A percentile compares a stretch with the other conserved stretches of the same genome.
Evolutionary conservation across 768 basidiomycete genomes (phyloP).

Genomic region (Leccinum variicolor): DNA sequence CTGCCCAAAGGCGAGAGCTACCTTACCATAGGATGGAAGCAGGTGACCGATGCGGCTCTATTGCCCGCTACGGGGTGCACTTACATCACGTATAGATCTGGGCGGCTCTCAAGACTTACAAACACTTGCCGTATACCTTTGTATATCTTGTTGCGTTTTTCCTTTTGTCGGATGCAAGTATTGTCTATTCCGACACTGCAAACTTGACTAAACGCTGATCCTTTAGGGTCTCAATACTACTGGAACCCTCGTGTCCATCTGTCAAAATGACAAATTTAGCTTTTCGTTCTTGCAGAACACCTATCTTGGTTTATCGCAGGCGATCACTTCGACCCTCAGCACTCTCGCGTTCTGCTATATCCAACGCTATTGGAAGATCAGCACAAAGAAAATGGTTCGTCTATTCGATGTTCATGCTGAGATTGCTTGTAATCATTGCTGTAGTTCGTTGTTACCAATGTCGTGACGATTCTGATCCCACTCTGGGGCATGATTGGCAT

Average conservation of each 20-base stretch:
- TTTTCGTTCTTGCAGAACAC: slow-evolving; percentile 84
- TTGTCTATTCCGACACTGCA: not conserved
- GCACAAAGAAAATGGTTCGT: slow-evolving; percentile 76
- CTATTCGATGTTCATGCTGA: not conserved
- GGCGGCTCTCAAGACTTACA: slow-evolving; percentile 71
- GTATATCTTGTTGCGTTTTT: slow-evolving; percentile 75
- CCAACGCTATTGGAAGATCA: slow-evolving; percentile 73
- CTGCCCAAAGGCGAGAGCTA: slow-evolving; percentile 77
- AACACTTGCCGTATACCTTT: slow-evolving; percentile 77
- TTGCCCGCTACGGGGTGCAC: not conserved
- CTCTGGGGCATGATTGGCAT: slow-evolving; percentile 87
- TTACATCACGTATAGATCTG: slow-evolving; percentile 54
- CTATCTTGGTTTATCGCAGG: slow-evolving; percentile 73
- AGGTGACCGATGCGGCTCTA: slow-evolving; percentile 37
- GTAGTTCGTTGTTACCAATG: slow-evolving; percentile 74
- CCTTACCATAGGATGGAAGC: slow-evolving; percentile 83
- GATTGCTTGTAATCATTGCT: not conserved
- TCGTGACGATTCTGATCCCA: slow-evolving; percentile 73
- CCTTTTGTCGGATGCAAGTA: slow-evolving; percentile 69
- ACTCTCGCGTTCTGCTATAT: slow-evolving; percentile 83
- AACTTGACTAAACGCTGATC: not conserved
- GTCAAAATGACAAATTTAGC: slow-evolving; percentile 75
- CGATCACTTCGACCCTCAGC: slow-evolving; percentile 68
- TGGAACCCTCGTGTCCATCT: slow-evolving; percentile 68
- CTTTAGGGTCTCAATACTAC: slow-evolving; percentile 76